Evolutionary conservation across 257 asterid genomes (phyloP).

Genomic region (Osmanthus fragrans): DNA sequence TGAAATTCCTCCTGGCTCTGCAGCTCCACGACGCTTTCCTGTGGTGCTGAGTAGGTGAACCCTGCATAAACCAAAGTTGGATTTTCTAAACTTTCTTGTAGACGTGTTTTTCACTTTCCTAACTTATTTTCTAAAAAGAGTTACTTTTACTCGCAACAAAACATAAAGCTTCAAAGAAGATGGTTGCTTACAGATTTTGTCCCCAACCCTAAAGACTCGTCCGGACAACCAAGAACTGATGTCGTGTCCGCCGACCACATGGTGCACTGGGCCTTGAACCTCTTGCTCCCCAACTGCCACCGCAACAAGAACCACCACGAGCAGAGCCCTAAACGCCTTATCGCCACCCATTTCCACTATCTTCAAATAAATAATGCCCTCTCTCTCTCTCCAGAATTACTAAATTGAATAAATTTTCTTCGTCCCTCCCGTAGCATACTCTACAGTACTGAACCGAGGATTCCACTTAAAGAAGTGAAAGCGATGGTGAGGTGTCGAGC

Average conservation of each 20-base stretch:
- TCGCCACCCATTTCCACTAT: slow-evolving; percentile 4
- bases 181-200: slow-evolving; percentile 34
- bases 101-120: background rate
- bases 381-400: no score
- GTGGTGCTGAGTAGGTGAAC: slow-evolving; percentile 44
- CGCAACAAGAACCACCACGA: slow-evolving; percentile 1
- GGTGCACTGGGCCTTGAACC: slow-evolving; percentile 26
- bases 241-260: slow-evolving; percentile 44
- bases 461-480: no score
- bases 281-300: slow-evolving; percentile 8
- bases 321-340: background rate
- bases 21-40: slow-evolving; percentile 55
- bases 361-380: background rate
- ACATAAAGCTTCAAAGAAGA: background rate
- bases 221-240: slow-evolving; percentile 37
- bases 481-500: no score
- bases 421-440: no score
- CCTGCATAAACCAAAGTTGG: slow-evolving; percentile 30
- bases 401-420: no score
- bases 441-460: no score
- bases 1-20: slow-evolving; percentile 42
- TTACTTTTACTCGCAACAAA: no score
- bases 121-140: background rate
- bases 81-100: background rate
- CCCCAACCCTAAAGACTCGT: slow-evolving; percentile 43